These are phyloP conservation scores for Ophidiomyces ophidiicola DNA, from an alignment of 2,329 filamentous ascomycete genomes.

Conservation along the genomic window DNA sequence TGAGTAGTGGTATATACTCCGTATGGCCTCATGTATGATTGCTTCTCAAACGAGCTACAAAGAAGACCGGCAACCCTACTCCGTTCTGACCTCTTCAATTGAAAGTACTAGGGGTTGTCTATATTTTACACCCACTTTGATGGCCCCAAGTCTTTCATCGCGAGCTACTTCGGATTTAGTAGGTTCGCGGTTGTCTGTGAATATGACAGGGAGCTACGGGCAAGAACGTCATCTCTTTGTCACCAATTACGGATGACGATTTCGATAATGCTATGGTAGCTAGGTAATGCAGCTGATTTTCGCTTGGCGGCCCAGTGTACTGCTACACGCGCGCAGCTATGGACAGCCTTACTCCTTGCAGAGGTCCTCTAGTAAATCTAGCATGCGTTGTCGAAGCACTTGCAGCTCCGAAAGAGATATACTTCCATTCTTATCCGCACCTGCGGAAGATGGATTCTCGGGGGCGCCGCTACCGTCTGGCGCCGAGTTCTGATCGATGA, in stretches of 20 bases:
- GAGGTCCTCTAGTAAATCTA: conserved; percentile 41
- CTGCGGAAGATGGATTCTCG: not conserved
- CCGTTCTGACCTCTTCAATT: too few relatives aligned
- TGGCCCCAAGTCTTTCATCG: too few relatives aligned
- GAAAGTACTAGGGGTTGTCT: too few relatives aligned
- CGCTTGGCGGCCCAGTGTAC: conserved; percentile 45
- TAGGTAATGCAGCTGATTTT: conserved; percentile 67
- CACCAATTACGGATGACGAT: conserved; percentile 86
- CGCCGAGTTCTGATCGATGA: conserved; percentile 24
- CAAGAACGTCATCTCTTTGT: too few relatives aligned
- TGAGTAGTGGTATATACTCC: too few relatives aligned
- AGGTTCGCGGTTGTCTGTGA: too few relatives aligned
- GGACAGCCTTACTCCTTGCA: conserved; percentile 25
- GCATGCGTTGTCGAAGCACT: conserved; percentile 37
- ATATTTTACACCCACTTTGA: too few relatives aligned
- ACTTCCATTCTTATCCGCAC: conserved; percentile 15
- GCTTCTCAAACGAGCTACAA: too few relatives aligned
- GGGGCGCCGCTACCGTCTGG: conserved; percentile 3
- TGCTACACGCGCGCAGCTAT: conserved; percentile 10
- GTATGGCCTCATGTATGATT: too few relatives aligned
- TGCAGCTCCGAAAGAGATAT: conserved; percentile 34
- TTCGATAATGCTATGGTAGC: conserved; percentile 64
- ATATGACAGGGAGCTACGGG: too few relatives aligned
- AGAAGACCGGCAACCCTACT: too few relatives aligned
- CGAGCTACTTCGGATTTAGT: too few relatives aligned